Evolutionary conservation across 345 rosid species (phyloP).

Genomic region (Sisymbrium irio): DNA sequence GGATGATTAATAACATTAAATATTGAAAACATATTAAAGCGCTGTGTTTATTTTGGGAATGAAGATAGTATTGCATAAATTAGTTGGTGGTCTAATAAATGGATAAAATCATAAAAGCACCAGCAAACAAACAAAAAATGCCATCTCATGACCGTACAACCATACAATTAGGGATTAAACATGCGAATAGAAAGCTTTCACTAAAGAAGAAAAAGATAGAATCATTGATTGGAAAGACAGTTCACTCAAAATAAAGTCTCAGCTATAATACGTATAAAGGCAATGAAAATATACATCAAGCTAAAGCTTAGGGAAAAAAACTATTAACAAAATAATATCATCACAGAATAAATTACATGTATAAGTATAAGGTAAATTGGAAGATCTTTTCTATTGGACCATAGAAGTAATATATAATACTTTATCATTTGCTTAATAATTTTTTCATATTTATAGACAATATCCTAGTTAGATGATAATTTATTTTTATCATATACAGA

Average conservation of each 20-base stretch:
- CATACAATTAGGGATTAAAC: slow-evolving; percentile 23
- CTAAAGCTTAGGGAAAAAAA: not conserved
- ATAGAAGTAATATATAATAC: not conserved
- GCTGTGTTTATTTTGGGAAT: not conserved
- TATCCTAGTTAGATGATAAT: too few relatives aligned
- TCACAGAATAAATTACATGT: not conserved
- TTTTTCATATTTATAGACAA: too few relatives aligned
- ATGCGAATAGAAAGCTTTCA: slow-evolving; percentile 8
- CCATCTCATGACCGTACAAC: slow-evolving; percentile 29
- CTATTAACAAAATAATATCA: not conserved
- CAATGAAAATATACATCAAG: not conserved
- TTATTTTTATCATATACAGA: too few relatives aligned
- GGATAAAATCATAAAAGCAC: slow-evolving; percentile 14
- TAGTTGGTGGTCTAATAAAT: slow-evolving; percentile 8
- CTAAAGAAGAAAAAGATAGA: slow-evolving; percentile 15
- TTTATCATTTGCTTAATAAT: not conserved
- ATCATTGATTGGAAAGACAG: slow-evolving; percentile 19
- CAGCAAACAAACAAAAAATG: slow-evolving; percentile 22
- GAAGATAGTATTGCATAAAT: not conserved
- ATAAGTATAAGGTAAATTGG: not conserved
- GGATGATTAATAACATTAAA: not conserved
- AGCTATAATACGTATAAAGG: not conserved
- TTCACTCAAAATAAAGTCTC: not conserved
- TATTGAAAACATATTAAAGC: not conserved
- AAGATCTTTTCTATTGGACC: not conserved